phyloP scores from a whole-genome alignment of 352 stramenopile genomes.

The Globisporangium parvum region DNA sequence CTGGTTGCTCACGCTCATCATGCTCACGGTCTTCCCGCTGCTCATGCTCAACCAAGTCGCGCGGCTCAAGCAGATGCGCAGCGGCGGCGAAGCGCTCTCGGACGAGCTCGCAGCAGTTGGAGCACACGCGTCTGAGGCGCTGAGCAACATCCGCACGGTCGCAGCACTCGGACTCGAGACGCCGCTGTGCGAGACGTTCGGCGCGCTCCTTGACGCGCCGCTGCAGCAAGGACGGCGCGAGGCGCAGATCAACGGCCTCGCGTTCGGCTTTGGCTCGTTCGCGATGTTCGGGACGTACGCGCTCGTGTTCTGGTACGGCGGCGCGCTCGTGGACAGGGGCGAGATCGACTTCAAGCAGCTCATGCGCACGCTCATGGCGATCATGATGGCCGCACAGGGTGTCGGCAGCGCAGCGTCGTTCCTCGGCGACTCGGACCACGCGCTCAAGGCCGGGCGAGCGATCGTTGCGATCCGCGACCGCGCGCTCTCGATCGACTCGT shows the following conservation, averaged over 20 bases:
- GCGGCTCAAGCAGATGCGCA: conserved; percentile 19
- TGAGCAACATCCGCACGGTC: conserved; percentile 35
- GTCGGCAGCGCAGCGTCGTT: conserved; percentile 23
- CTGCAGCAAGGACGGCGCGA: conserved; percentile 14
- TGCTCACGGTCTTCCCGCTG: conserved; percentile 16
- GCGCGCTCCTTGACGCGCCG: conserved; percentile 18
- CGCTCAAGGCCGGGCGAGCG: conserved; percentile 8
- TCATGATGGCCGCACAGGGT: conserved; percentile 41
- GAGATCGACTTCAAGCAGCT: conserved; percentile 37
- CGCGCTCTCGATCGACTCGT: conserved; percentile 5
- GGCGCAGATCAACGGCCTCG: conserved; percentile 26
- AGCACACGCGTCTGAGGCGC: conserved; percentile 36
- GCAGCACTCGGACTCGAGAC: conserved; percentile 30
- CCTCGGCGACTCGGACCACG: conserved; percentile 32
- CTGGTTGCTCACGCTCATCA: conserved; percentile 15
- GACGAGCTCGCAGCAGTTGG: conserved; percentile 27
- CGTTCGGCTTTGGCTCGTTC: conserved; percentile 61
- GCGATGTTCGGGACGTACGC: conserved; percentile 32
- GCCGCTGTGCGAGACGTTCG: conserved; percentile 25
- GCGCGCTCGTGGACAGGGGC: conserved; percentile 26
- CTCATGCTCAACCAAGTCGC: conserved; percentile 21
- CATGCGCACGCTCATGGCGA: conserved; percentile 41
- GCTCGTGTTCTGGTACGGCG: conserved; percentile 57
- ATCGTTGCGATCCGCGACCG: conserved; percentile 10
- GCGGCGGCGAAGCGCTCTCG: conserved; percentile 7